These are phyloP conservation scores for Exobasidium cylindrosporum DNA, from an alignment of 1,284 basidiomycete species.

Conservation along the genomic window DNA sequence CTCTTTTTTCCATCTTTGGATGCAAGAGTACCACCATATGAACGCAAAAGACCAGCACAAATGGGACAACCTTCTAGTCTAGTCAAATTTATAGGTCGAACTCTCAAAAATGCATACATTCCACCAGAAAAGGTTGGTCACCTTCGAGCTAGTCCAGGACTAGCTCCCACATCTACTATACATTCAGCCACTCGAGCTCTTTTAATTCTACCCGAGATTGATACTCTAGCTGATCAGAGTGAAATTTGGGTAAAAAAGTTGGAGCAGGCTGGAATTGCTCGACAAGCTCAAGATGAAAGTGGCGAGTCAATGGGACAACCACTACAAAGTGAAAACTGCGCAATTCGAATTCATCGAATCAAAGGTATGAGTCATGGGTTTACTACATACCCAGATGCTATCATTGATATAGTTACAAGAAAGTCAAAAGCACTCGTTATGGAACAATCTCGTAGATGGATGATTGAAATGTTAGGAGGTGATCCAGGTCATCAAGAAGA, in stretches of 20 bases:
- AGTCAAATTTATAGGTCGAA: slow-evolving; percentile 27
- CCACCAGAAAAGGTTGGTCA: slow-evolving; percentile 23
- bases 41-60: slow-evolving; percentile 26
- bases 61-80: slow-evolving; percentile 25
- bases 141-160: slow-evolving; percentile 35
- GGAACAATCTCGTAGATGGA: slow-evolving; percentile 1
- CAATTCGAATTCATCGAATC: slow-evolving; percentile 11
- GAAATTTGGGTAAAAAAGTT: slow-evolving; percentile 27
- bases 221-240: slow-evolving; percentile 35
- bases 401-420: not conserved
- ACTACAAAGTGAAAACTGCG: not conserved
- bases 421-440: slow-evolving; percentile 7
- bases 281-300: not conserved
- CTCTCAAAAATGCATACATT: slow-evolving; percentile 33
- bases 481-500: not conserved
- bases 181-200: slow-evolving; percentile 28
- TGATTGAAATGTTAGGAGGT: slow-evolving; percentile 9
- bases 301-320: not conserved
- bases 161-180: slow-evolving; percentile 25
- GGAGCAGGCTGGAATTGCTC: slow-evolving; percentile 3
- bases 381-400: slow-evolving; percentile 9
- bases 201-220: slow-evolving; percentile 34
- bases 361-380: slow-evolving; percentile 9
- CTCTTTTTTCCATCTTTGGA: slow-evolving; percentile 44
- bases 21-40: slow-evolving; percentile 29